These are phyloP conservation scores for Nakazawaea ernobii DNA, from an alignment of 805 yeast species.

Conservation along the genomic window DNA sequence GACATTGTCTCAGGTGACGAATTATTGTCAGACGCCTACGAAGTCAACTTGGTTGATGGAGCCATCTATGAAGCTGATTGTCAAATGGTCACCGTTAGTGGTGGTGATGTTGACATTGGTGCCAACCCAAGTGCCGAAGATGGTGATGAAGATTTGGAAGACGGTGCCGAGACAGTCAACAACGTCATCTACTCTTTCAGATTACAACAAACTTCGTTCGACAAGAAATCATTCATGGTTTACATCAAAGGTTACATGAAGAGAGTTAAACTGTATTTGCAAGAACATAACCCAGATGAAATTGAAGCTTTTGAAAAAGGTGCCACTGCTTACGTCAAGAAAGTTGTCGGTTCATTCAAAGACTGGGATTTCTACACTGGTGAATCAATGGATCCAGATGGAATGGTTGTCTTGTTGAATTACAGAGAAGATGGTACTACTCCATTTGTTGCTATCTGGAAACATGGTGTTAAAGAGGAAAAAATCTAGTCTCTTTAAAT, in stretches of 20 bases:
- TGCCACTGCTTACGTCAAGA: constrained; percentile 93
- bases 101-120: constrained; percentile 94
- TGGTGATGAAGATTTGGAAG: constrained; percentile 78
- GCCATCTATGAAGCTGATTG: constrained; percentile 97
- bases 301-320: constrained; percentile 94
- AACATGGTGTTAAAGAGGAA: constrained; percentile 89
- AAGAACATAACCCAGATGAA: constrained; percentile 84
- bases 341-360: constrained; percentile 89
- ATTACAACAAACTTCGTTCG: constrained; percentile 91
- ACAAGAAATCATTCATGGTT: constrained; percentile 94
- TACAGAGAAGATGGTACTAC: constrained; percentile 99
- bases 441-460: constrained; percentile 97
- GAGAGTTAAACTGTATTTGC: constrained; percentile 83
- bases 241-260: constrained; percentile 99
- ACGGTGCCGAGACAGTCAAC: constrained; percentile 87
- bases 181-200: constrained; percentile 98
- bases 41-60: constrained; percentile 76
- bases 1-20: constrained; percentile 95
- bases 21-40: constrained; percentile 96
- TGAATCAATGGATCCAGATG: constrained; percentile 99
- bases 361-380: constrained; percentile 99
- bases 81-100: constrained; percentile 78
- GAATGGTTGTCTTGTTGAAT: constrained; percentile 95
- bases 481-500: constrained; percentile 65
- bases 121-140: constrained; percentile 99